Conservation (phyloP, 2,329 filamentous ascomycete genomes). For the Cadophora luteo-olivacea region DNA sequence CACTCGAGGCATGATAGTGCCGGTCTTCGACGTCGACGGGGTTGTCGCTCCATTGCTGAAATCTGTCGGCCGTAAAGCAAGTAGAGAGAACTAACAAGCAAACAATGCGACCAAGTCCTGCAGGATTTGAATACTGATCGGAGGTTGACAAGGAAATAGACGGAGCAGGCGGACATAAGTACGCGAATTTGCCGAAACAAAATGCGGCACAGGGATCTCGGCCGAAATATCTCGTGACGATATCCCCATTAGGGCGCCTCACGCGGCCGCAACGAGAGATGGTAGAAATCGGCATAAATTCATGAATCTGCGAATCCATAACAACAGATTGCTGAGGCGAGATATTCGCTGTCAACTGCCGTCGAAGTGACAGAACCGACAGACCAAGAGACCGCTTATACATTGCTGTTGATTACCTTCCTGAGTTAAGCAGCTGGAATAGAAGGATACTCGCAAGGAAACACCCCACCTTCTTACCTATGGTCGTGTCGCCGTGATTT, state of each 20-base stretch:
- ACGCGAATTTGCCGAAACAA: background rate
- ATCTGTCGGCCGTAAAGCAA: constrained; percentile 1
- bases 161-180: background rate
- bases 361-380: too few species aligned
- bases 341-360: too few species aligned
- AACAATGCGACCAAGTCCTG: background rate
- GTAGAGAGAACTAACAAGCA: background rate
- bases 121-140: too few species aligned
- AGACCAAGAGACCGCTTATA: too few species aligned
- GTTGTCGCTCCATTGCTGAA: constrained; percentile 25
- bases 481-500: too few species aligned
- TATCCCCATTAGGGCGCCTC: background rate
- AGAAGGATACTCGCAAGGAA: too few species aligned
- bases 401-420: too few species aligned
- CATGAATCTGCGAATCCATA: background rate
- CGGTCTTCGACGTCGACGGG: constrained; percentile 24
- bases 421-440: too few species aligned
- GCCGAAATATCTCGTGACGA: background rate
- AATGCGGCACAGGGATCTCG: background rate
- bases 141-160: background rate
- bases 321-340: too few species aligned
- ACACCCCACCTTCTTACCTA: too few species aligned
- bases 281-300: background rate
- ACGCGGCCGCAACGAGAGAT: background rate
- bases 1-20: constrained; percentile 50